phyloP scores from a whole-genome alignment of 352 stramenopile species.

The Phytopythium helicoides region DNA sequence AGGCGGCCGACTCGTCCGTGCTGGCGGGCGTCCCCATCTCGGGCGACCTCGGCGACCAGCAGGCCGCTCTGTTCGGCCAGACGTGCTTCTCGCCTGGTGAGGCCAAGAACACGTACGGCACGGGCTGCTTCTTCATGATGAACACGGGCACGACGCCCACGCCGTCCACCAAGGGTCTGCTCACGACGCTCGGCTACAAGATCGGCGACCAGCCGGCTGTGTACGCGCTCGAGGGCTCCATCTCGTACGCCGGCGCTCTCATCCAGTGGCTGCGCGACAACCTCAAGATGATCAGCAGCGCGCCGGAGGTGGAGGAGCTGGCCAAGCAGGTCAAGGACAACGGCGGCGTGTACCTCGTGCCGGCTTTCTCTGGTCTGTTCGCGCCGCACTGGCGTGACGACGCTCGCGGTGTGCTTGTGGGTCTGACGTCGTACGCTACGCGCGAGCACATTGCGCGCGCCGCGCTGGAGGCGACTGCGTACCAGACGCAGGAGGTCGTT shows the following conservation, averaged over 20 bases:
- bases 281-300: constrained; percentile 92
- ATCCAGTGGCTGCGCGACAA: constrained; percentile 99
- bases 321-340: constrained; percentile 91
- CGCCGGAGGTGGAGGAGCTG: constrained; percentile 88
- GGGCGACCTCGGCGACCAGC: constrained; percentile 96
- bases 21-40: constrained; percentile 90
- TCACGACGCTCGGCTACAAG: constrained; percentile 94
- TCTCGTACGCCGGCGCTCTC: constrained; percentile 95
- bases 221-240: constrained; percentile 97
- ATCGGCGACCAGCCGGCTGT: constrained; percentile 77
- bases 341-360: constrained; percentile 98
- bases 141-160: constrained; percentile 94
- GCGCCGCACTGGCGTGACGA: constrained; percentile 96
- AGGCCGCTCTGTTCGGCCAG: constrained; percentile 97
- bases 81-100: constrained; percentile 93
- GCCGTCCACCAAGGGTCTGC: constrained; percentile 90
- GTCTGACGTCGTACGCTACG: constrained; percentile 93
- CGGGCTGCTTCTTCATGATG: constrained; percentile 99
- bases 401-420: constrained; percentile 96
- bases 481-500: constrained; percentile 95
- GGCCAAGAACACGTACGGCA: constrained; percentile 99
- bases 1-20: constrained; percentile 43
- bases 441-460: constrained; percentile 96
- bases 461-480: constrained; percentile 95
- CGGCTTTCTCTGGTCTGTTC: constrained; percentile 97